These are phyloP conservation scores for Sungouiella blattae DNA, from an alignment of 805 yeast genomes.

Conservation along the genomic window DNA sequence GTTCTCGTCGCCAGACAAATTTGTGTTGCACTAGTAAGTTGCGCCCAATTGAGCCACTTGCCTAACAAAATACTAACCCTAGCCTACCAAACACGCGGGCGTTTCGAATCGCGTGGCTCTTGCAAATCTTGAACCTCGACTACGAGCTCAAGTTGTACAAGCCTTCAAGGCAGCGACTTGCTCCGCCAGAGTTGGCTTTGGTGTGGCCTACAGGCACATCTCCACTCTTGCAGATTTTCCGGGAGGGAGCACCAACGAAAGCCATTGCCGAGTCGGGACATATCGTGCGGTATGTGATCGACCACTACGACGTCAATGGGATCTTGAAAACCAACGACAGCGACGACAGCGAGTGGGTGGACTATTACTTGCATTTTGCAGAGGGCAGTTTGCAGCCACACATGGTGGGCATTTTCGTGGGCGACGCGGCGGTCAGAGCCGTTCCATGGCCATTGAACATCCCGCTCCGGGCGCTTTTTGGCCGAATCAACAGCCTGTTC, in stretches of 20 bases:
- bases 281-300: slow-evolving; percentile 50
- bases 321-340: no score
- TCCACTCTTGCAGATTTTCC: slow-evolving; percentile 21
- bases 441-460: not conserved
- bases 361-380: slow-evolving; percentile 47
- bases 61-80: not conserved
- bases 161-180: slow-evolving; percentile 18
- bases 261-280: slow-evolving; percentile 58
- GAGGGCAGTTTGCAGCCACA: slow-evolving; percentile 62
- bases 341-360: no score
- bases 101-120: slow-evolving; percentile 29
- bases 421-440: not conserved
- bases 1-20: slow-evolving; percentile 7
- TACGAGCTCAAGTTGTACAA: slow-evolving; percentile 6
- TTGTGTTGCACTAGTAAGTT: slow-evolving; percentile 25
- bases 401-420: not conserved
- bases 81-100: slow-evolving; percentile 30
- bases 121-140: slow-evolving; percentile 26
- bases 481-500: not conserved
- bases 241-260: slow-evolving; percentile 5
- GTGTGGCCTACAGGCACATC: slow-evolving; percentile 38
- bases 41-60: not conserved
- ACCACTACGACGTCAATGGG: slow-evolving; percentile 56
- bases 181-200: slow-evolving; percentile 28
- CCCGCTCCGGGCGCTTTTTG: not conserved